Percentiles rank a stretch among this genome's conserved stretches.
Evolutionary conservation across 352 stramenopile genomes (phyloP).

Genomic region (Pythium aristosporum): DNA sequence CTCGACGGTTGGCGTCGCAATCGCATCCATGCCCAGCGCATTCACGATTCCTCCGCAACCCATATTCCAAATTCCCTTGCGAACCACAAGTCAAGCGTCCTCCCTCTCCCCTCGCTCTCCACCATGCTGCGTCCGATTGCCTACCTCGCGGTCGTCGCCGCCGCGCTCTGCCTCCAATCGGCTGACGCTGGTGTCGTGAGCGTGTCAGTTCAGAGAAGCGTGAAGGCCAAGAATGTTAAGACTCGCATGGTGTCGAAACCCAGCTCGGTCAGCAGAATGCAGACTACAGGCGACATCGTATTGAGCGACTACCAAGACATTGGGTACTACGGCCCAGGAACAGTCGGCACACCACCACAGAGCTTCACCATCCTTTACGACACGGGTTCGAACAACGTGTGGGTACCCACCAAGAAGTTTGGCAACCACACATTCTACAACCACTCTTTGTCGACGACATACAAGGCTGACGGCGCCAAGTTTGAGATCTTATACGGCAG

Average conservation of each 20-base stretch:
- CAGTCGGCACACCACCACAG: conserved; percentile 89
- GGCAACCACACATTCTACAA: neutral
- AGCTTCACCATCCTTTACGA: conserved; percentile 96
- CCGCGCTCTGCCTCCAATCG: neutral
- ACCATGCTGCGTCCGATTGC: conserved; percentile 25
- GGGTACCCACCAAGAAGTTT: conserved; percentile 82
- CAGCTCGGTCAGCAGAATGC: conserved; percentile 34
- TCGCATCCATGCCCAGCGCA: too few relatives aligned
- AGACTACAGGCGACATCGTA: conserved; percentile 42
- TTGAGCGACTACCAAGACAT: conserved; percentile 91
- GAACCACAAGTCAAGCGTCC: neutral
- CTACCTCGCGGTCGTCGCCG: conserved; percentile 23
- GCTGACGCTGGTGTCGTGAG: conserved; percentile 39
- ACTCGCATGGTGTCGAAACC: conserved; percentile 21
- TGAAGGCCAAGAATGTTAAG: neutral
- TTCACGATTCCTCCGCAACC: neutral
- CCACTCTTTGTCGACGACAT: neutral
- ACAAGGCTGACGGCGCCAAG: neutral
- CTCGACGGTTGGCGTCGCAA: too few relatives aligned
- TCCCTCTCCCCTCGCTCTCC: neutral
- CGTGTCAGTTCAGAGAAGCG: conserved; percentile 45
- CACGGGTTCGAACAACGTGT: conserved; percentile 95
- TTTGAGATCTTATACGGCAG: neutral
- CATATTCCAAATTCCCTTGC: neutral
- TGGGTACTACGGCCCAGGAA: conserved; percentile 94